Evolutionary conservation across 2,329 filamentous ascomycete species (phyloP).

Genomic region (Fusarium irregulare): DNA sequence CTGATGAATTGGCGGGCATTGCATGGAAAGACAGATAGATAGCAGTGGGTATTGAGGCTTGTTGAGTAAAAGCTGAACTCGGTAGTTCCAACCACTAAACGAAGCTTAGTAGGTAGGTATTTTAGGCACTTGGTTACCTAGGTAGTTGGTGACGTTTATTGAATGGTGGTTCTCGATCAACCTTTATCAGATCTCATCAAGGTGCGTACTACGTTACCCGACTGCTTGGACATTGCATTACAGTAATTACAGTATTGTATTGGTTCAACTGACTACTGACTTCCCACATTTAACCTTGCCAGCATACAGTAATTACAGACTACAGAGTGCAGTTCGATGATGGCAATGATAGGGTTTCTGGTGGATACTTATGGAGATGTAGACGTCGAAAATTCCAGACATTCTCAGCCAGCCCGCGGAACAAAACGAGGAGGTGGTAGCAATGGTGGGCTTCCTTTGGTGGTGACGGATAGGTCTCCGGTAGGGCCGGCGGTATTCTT

Average conservation of each 20-base stretch:
- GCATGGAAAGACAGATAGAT: background rate
- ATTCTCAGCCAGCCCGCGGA: slow-evolving; percentile 10
- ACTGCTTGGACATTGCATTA: background rate
- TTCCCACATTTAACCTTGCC: background rate
- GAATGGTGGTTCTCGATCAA: background rate
- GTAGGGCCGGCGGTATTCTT: slow-evolving; percentile 32
- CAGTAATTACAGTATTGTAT: background rate
- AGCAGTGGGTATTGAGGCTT: slow-evolving; percentile 23
- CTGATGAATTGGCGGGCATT: slow-evolving; percentile 24
- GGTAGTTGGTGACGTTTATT: background rate
- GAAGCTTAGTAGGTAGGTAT: background rate
- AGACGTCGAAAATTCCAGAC: slow-evolving; percentile 18
- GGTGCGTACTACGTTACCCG: background rate
- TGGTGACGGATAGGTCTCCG: slow-evolving; percentile 27
- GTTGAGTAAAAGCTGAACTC: slow-evolving; percentile 24
- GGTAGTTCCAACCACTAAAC: background rate
- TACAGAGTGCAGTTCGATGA: slow-evolving; percentile 7
- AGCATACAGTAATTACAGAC: background rate
- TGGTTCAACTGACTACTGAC: background rate
- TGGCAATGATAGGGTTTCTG: slow-evolving; percentile 17
- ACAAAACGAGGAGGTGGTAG: slow-evolving; percentile 31
- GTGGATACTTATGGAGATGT: slow-evolving; percentile 29
- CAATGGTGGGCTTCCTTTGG: slow-evolving; percentile 17
- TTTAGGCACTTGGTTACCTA: no score
- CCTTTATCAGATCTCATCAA: slow-evolving; percentile 1